Percentiles rank a stretch among this genome's conserved stretches.
Conservation (phyloP, 2,329 filamentous ascomycete species). For the Nemania sp. region DNA sequence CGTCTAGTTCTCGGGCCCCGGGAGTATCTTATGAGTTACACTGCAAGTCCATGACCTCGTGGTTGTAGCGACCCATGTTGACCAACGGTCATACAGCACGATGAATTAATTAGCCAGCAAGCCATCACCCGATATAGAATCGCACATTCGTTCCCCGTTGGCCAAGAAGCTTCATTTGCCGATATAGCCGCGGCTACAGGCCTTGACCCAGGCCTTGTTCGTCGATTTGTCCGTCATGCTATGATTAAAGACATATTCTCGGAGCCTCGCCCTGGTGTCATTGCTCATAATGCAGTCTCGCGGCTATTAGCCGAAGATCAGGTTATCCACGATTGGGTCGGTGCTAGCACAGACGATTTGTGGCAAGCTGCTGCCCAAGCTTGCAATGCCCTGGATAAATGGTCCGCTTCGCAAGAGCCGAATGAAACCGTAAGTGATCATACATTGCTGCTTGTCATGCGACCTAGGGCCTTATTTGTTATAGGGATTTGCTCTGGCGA, state of each 20-base stretch:
- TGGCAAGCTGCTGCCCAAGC: slow-evolving; percentile 29
- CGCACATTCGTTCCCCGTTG: slow-evolving; percentile 31
- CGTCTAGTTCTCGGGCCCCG: slow-evolving; percentile 28
- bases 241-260: slow-evolving; percentile 25
- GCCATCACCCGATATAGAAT: slow-evolving; percentile 31
- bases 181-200: slow-evolving; percentile 27
- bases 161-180: slow-evolving; percentile 26
- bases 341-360: slow-evolving; percentile 26
- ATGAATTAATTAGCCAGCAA: slow-evolving; percentile 34
- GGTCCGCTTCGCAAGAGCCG: slow-evolving; percentile 25
- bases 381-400: slow-evolving; percentile 28
- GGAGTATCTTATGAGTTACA: slow-evolving; percentile 33
- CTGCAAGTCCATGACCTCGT: neutral
- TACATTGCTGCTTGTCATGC: neutral
- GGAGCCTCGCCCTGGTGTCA: slow-evolving; percentile 21
- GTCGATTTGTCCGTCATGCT: slow-evolving; percentile 25
- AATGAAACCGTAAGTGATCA: slow-evolving; percentile 24
- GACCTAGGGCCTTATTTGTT: neutral
- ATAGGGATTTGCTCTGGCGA: slow-evolving; percentile 30
- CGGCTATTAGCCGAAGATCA: slow-evolving; percentile 28
- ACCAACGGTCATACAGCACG: slow-evolving; percentile 15
- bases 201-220: slow-evolving; percentile 24
- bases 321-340: slow-evolving; percentile 28
- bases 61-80: neutral
- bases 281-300: slow-evolving; percentile 29